A percentile compares a stretch with the other conserved stretches of the same genome.
Conservation (phyloP, 2,329 filamentous ascomycete species). For the Diaporthe sp. region DNA sequence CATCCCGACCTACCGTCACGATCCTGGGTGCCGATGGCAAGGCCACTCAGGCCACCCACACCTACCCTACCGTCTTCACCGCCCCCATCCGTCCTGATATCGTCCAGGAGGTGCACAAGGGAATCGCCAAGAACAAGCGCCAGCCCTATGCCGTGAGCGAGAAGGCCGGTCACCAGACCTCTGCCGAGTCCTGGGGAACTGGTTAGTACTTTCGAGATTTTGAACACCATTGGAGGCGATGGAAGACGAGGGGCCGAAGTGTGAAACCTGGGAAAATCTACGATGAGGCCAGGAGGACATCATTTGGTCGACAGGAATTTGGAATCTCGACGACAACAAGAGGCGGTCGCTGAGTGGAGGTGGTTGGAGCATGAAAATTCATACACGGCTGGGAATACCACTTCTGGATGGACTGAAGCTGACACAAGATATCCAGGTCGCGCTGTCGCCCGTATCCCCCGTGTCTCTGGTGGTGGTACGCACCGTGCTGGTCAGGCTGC, state of each 20-base stretch:
- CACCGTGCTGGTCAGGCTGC: constrained; percentile 99
- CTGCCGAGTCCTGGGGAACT: constrained; percentile 99
- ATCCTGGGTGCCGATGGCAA: constrained; percentile 97
- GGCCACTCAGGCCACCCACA: constrained; percentile 88
- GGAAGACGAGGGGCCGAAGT: neutral
- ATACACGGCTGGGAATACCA: neutral
- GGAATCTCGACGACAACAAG: neutral
- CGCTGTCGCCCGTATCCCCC: constrained; percentile 99
- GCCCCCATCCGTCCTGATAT: constrained; percentile 98
- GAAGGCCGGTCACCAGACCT: constrained; percentile 99
- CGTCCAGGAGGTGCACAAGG: constrained; percentile 98
- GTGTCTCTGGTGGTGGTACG: constrained; percentile 99
- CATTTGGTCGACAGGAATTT: constrained; percentile 10
- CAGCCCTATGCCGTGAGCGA: constrained; percentile 99
- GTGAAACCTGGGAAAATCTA: neutral
- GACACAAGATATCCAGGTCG: constrained; percentile 74
- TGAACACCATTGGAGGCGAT: neutral
- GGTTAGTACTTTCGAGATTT: constrained; percentile 71
- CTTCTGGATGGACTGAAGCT: constrained; percentile 42
- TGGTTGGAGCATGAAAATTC: neutral
- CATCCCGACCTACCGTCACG: constrained; percentile 96
- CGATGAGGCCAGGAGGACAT: neutral
- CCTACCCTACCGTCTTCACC: constrained; percentile 97
- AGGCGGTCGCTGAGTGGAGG: neutral
- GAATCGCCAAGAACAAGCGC: constrained; percentile 99